Percentiles rank a stretch among this genome's conserved stretches.
These are phyloP conservation scores for Beauveria medogensis DNA, from an alignment of 2,329 filamentous ascomycete species.

Conservation along the genomic window DNA sequence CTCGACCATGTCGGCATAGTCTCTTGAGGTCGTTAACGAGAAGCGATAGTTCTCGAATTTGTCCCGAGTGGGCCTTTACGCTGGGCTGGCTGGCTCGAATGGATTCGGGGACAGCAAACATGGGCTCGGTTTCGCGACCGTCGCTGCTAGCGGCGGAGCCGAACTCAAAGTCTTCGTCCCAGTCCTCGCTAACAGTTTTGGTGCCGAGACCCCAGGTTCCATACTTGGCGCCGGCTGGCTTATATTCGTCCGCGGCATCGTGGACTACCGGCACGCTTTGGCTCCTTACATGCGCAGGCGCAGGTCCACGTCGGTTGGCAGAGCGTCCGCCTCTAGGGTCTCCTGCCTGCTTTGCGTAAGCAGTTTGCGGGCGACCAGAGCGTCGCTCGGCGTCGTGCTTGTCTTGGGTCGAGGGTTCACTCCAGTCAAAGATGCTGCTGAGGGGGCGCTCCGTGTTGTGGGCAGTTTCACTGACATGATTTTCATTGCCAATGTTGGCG, in stretches of 20 bases:
- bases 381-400: constrained; percentile 51
- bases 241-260: constrained; percentile 50
- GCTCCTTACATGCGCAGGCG: constrained; percentile 64
- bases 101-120: constrained; percentile 54
- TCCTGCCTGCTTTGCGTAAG: constrained; percentile 66
- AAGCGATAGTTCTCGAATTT: constrained; percentile 72
- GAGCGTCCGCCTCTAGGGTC: constrained; percentile 63
- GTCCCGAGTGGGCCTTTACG: constrained; percentile 75
- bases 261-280: constrained; percentile 71
- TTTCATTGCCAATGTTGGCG: constrained; percentile 38
- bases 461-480: constrained; percentile 20
- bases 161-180: constrained; percentile 86
- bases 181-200: constrained; percentile 76
- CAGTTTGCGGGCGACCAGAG: constrained; percentile 61
- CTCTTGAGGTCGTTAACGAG: constrained; percentile 78
- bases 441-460: constrained; percentile 40
- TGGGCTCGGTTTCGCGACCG: constrained; percentile 25
- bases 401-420: constrained; percentile 56
- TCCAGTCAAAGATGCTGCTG: constrained; percentile 73
- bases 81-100: constrained; percentile 78
- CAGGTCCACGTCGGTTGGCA: constrained; percentile 58
- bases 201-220: constrained; percentile 76
- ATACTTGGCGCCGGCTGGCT: constrained; percentile 56
- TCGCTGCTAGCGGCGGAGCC: constrained; percentile 35
- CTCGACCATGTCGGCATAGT: constrained; percentile 60